Evolutionary conservation across 148 eudicot genomes (phyloP).

Genomic region (Dianthus caryophyllus): DNA sequence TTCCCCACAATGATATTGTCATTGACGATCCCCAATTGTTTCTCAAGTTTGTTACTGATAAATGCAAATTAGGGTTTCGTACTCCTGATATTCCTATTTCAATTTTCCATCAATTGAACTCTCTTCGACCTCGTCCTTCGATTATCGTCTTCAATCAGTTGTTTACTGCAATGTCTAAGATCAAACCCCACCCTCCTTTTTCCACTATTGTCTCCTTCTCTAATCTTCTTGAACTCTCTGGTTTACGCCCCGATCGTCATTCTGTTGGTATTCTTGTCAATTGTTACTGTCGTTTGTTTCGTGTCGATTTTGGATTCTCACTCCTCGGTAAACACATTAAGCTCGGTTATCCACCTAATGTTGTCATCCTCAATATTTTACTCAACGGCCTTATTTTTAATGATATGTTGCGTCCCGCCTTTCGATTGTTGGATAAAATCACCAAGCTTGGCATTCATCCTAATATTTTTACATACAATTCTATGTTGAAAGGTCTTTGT

Average conservation of each 20-base stretch:
- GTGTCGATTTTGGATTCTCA: neutral
- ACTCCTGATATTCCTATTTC: neutral
- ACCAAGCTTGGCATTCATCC: constrained; percentile 2
- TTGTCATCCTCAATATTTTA: neutral
- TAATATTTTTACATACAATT: neutral
- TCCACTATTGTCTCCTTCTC: constrained; percentile 7
- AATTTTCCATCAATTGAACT: neutral
- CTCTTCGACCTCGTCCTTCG: neutral
- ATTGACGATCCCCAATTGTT: no score
- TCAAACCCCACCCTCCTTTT: constrained; percentile 3
- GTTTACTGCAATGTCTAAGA: neutral
- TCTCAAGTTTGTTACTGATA: no score
- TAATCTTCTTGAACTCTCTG: neutral
- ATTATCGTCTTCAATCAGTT: constrained; percentile 4
- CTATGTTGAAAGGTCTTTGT: neutral
- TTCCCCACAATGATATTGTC: no score
- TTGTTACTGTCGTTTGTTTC: neutral
- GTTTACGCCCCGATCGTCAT: neutral
- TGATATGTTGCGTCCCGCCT: neutral
- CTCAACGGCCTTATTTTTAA: neutral
- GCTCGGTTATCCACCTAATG: neutral
- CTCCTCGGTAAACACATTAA: neutral
- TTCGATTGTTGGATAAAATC: neutral
- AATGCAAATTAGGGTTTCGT: neutral
- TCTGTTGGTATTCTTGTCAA: neutral